Evolutionary conservation across 805 yeast genomes (phyloP), one percentile per base, ranked within the genome.

Genomic region (Candida ascalaphidarum): DNA sequence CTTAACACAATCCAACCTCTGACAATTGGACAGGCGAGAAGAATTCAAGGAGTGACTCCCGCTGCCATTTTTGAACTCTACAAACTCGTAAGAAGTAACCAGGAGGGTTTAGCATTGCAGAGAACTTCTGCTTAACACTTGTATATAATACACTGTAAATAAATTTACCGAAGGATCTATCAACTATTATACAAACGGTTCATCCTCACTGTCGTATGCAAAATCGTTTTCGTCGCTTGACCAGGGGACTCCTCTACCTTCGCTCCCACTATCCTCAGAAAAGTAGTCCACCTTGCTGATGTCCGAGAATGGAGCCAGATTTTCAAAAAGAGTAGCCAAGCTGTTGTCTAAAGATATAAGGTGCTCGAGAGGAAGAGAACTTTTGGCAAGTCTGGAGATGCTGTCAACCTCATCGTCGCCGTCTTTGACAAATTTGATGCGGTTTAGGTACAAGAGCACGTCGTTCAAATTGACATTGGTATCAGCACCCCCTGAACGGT

Each of bases 31-130:
- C 97, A 92, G 50, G 97, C 97, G 0, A 69, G 95, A 48, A 66
- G 97, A 41, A 81, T 89, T 9, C 94, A 92, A 45, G 97, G 98
- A 1, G 77, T 92, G 2, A 89, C 97, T 0, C 95, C 97, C 0
- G 89, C 96, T 0, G 92, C 96, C 0, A 62, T 84, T 11, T 81
- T 85, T 37, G 94, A 83, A 46, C 62, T 88, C 26, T 82, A 77
- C 46, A 64, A 77, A 35, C 49, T 80, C 31, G 66, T 66, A 5
- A 58, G 51, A 30, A 48, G 54, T 13, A 47, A 38, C 11, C 62
- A 57, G 34, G 30, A 21, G 4, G 43, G 41, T 19, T 31, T 44
- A 13, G 44, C 48, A 9, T 30, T 30, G 7, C 44, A 46, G 35
- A 42, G 42, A 26, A 14, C 18, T 8, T 6, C 18, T 17, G 8